Base-by-base conservation (phyloP, 2,329 filamentous ascomycete genomes). In the Sclerotinia minor region DNA sequence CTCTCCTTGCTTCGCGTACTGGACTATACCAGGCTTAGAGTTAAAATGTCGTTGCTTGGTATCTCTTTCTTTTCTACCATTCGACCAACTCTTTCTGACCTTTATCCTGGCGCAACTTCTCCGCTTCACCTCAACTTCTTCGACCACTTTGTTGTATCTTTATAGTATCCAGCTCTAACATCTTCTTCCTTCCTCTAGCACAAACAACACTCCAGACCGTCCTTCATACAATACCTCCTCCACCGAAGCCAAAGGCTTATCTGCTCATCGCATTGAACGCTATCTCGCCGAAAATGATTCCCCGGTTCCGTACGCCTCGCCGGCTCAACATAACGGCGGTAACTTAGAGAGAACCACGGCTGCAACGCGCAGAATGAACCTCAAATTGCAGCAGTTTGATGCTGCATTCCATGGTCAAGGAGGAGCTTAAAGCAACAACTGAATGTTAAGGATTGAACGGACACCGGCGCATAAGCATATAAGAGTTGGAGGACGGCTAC, bases 341-440 rank as follows among this genome's bases (percentile, higher is more conserved):
- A 41, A 44, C 7, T 7, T 3, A 7, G 7, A 58, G 7, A 44
- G 6, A 26, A 11, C 7, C 2, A 44, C 4, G 15, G 19, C 54
- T 19, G 35, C 35, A 3, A 8, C 8, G 8, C 35, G 21, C n/a
- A 5, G 7, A 41, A 58, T 58, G 35, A 26, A n/a, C 15, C 21
- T 8, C 35, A 44, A 58, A 9, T 58, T 58, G n/a, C 35, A 58
- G n/a, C 54, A 44, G 35, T 58, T 58, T n/a, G 35, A 44, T 44
- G 3, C 15, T 21, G 26, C 8, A 44, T 58, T 44, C 35, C 6
- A 58, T 44, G 1, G n/a, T 3, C 9, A 26, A 1, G 24, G 15
- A 26, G 54, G n/a, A 5, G 13, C 0, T 41, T 35, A 9, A 19
- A 3, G 11, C n/a, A 58, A 6, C 54, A 19, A n/a, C 19, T 44